Evolutionary conservation across 176 grass and related monocot species (phyloP).

Genomic region (Juncus inflexus): DNA sequence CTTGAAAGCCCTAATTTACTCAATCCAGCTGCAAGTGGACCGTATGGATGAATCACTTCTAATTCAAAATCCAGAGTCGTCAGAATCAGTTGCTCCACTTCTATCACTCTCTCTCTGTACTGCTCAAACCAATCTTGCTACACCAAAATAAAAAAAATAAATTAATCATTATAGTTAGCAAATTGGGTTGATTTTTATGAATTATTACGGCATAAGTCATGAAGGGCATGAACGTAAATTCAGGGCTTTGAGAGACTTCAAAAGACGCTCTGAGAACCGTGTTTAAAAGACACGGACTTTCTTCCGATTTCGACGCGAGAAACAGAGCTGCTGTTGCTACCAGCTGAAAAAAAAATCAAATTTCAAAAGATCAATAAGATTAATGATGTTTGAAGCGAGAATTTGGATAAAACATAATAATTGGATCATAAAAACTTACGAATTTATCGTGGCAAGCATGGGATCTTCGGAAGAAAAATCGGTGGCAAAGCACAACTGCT

Average conservation of each 20-base stretch:
- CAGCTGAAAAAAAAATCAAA: slow-evolving; percentile 43
- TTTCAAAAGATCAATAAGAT: not conserved
- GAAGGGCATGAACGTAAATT: slow-evolving; percentile 54
- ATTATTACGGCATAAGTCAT: slow-evolving; percentile 51
- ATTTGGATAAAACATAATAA: not conserved
- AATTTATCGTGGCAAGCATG: slow-evolving; percentile 36
- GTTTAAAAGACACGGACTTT: slow-evolving; percentile 66
- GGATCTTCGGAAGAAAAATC: slow-evolving; percentile 69
- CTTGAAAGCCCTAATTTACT: slow-evolving; percentile 63
- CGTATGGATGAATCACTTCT: slow-evolving; percentile 85
- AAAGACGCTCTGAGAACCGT: slow-evolving; percentile 69
- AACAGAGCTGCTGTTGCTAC: slow-evolving; percentile 81
- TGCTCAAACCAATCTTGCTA: slow-evolving; percentile 81
- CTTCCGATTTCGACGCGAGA: slow-evolving; percentile 73
- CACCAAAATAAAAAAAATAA: slow-evolving; percentile 28
- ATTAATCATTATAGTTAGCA: not conserved
- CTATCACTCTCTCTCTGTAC: slow-evolving; percentile 68
- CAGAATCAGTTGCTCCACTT: slow-evolving; percentile 77
- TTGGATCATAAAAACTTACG: slow-evolving; percentile 23
- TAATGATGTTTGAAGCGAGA: not conserved
- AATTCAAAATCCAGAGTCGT: slow-evolving; percentile 90
- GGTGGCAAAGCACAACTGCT: slow-evolving; percentile 58
- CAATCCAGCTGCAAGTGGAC: slow-evolving; percentile 53
- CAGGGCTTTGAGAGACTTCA: slow-evolving; percentile 66
- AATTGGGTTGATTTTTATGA: slow-evolving; percentile 13